These are phyloP conservation scores for Detonula confervacea DNA, from an alignment of 352 stramenopile species.

Conservation along the genomic window DNA sequence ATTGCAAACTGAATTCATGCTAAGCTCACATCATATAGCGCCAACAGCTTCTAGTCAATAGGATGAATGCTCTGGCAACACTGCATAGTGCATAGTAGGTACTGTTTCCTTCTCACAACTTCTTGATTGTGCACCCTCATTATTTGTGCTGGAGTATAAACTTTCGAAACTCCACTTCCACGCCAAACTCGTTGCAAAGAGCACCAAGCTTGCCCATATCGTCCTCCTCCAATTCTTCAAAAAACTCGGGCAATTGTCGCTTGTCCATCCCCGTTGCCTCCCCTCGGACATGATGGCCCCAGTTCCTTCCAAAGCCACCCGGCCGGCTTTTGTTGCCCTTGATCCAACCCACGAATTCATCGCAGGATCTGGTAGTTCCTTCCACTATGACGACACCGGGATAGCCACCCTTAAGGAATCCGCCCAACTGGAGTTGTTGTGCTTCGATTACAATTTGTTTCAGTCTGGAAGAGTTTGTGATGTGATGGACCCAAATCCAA, in stretches of 20 bases:
- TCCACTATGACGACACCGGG: constrained; percentile 63
- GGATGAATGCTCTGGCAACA: too few species aligned
- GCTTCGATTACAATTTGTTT: constrained; percentile 58
- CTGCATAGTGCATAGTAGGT: too few species aligned
- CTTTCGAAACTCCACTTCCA: constrained; percentile 64
- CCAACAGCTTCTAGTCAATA: too few species aligned
- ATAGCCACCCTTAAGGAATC: constrained; percentile 62
- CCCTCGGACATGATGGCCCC: constrained; percentile 67
- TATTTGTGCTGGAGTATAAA: constrained; percentile 64
- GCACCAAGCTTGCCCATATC: constrained; percentile 36
- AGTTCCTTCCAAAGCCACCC: constrained; percentile 67
- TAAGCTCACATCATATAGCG: too few species aligned
- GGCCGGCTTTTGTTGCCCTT: constrained; percentile 66
- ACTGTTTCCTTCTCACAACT: too few species aligned
- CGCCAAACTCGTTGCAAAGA: constrained; percentile 42
- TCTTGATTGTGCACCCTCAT: too few species aligned
- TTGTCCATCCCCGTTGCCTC: constrained; percentile 38
- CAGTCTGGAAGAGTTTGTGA: constrained; percentile 45
- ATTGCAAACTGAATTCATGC: too few species aligned
- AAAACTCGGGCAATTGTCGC: constrained; percentile 24
- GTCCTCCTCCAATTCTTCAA: constrained; percentile 59
- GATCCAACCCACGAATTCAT: constrained; percentile 63
- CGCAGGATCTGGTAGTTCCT: constrained; percentile 28
- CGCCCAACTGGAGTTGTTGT: constrained; percentile 30
- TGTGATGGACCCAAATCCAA: constrained; percentile 75